Evolutionary conservation across 1,139 yeast species (phyloP).

Genomic region (Scheffersomyces stambukii): DNA sequence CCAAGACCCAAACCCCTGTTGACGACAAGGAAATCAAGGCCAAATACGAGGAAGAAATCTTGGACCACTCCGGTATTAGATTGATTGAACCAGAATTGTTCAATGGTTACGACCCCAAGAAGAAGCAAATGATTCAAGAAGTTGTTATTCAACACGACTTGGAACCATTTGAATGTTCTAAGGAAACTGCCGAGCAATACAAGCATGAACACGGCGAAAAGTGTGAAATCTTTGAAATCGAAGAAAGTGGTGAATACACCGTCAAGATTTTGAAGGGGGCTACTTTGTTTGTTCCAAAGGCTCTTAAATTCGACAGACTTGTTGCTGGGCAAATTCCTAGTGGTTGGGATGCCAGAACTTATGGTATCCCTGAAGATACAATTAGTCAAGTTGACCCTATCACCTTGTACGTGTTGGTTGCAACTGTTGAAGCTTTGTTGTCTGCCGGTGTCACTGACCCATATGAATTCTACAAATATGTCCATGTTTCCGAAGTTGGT

Average conservation of each 20-base stretch:
- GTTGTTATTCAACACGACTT: constrained; percentile 93
- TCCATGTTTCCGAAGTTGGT: constrained; percentile 97
- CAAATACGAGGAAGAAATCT: constrained; percentile 82
- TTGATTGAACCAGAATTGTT: constrained; percentile 93
- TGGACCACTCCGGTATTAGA: constrained; percentile 95
- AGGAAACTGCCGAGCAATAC: constrained; percentile 94
- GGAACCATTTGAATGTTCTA: constrained; percentile 92
- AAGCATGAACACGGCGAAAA: constrained; percentile 90
- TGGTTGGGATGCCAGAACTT: constrained; percentile 94
- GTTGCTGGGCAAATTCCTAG: constrained; percentile 99
- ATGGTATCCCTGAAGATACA: constrained; percentile 93
- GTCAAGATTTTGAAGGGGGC: constrained; percentile 93
- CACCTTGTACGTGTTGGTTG: constrained; percentile 86
- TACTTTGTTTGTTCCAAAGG: constrained; percentile 87
- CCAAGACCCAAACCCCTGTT: constrained; percentile 88
- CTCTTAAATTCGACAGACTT: constrained; percentile 87
- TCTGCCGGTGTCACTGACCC: constrained; percentile 97
- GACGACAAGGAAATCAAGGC: constrained; percentile 91
- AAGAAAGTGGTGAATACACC: constrained; percentile 87
- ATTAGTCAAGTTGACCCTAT: constrained; percentile 94
- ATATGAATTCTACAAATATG: constrained; percentile 95
- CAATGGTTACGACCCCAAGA: constrained; percentile 88
- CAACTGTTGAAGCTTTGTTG: constrained; percentile 92
- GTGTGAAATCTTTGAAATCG: constrained; percentile 87
- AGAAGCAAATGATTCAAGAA: constrained; percentile 91